A percentile compares a stretch with the other conserved stretches of the same genome.
phyloP scores from a whole-genome alignment of 352 stramenopile genomes.

The Globisporangium polare region DNA sequence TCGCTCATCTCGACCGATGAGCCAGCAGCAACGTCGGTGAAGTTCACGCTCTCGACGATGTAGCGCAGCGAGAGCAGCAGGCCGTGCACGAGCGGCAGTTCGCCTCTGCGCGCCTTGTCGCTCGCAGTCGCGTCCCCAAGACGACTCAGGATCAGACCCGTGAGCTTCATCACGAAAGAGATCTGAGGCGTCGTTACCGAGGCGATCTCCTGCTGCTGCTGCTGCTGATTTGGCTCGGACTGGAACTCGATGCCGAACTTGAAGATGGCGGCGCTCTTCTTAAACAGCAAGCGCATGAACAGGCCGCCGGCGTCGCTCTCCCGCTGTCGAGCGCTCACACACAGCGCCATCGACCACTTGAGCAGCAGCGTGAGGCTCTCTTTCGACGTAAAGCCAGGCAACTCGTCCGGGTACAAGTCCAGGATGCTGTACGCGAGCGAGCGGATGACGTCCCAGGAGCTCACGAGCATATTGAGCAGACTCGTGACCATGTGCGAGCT shows the following conservation, averaged over 20 bases:
- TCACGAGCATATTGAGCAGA: slow-evolving; percentile 76
- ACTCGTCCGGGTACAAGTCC: slow-evolving; percentile 57
- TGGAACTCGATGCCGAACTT: slow-evolving; percentile 32
- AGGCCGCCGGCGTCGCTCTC: slow-evolving; percentile 85
- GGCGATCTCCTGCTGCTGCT: background rate
- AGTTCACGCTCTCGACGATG: slow-evolving; percentile 60
- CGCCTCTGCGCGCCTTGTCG: slow-evolving; percentile 34
- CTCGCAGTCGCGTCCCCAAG: slow-evolving; percentile 25
- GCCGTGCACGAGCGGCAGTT: slow-evolving; percentile 72
- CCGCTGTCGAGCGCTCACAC: slow-evolving; percentile 66
- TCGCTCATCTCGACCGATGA: slow-evolving; percentile 12
- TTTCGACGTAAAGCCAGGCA: slow-evolving; percentile 53
- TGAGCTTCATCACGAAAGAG: slow-evolving; percentile 56
- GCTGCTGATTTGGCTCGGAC: background rate
- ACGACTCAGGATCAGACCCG: slow-evolving; percentile 41
- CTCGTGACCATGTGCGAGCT: slow-evolving; percentile 62
- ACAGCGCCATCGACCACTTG: slow-evolving; percentile 71
- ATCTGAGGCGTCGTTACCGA: slow-evolving; percentile 23
- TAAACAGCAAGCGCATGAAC: slow-evolving; percentile 80
- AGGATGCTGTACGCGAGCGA: slow-evolving; percentile 63
- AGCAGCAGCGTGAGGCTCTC: slow-evolving; percentile 42
- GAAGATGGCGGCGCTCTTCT: slow-evolving; percentile 46
- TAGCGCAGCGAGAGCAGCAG: slow-evolving; percentile 74
- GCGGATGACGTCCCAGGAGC: slow-evolving; percentile 75
- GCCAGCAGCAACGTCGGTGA: slow-evolving; percentile 26